Conservation (phyloP, 148 eudicot species). For the Drosera capensis region DNA sequence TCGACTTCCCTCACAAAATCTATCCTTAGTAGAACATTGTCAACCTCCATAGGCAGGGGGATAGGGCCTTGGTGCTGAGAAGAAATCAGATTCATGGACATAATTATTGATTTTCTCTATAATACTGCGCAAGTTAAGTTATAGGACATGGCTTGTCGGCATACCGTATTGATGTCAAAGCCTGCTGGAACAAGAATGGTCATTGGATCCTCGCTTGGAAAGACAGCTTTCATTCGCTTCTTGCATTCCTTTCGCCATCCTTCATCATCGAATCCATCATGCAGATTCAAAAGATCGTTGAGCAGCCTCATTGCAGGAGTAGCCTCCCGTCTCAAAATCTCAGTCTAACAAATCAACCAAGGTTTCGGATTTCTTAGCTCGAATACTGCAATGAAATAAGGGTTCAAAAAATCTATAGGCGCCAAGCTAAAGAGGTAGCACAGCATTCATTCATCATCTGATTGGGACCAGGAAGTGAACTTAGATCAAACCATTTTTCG, state of each 20-base stretch:
- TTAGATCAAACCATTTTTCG: no score
- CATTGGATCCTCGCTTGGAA: constrained; percentile 94
- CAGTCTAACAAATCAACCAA: constrained; percentile 32
- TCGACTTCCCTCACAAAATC: constrained; percentile 87
- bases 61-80: constrained; percentile 79
- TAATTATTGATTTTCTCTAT: no score
- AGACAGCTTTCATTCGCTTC: constrained; percentile 66
- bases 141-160: background rate
- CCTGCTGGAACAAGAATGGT: constrained; percentile 91
- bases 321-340: constrained; percentile 80
- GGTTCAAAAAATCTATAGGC: background rate
- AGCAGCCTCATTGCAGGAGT: constrained; percentile 91
- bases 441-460: no score
- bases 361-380: background rate
- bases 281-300: constrained; percentile 73
- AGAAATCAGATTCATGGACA: no score
- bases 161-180: constrained; percentile 80
- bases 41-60: constrained; percentile 46
- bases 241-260: constrained; percentile 89
- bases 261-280: constrained; percentile 83
- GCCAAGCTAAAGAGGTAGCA: background rate
- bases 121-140: no score
- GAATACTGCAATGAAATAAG: background rate
- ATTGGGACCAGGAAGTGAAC: no score
- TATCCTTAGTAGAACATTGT: constrained; percentile 66